Evolutionary conservation across 2,329 filamentous ascomycete genomes (phyloP), one percentile per base, ranked within the genome.

Genomic region (Microascus cirrosus): DNA sequence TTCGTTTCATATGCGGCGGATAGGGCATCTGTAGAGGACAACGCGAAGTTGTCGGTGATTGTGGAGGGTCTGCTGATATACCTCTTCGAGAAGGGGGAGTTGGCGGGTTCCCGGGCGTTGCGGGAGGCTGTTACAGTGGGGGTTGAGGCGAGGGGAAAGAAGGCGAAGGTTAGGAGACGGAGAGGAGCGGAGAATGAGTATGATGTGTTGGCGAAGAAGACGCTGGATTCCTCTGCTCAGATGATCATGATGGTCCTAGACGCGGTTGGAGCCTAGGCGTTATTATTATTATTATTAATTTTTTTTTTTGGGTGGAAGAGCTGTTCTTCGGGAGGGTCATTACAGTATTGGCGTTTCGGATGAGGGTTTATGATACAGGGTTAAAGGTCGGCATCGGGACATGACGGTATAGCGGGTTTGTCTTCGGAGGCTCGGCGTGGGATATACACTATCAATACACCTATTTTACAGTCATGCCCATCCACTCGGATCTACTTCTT

Each of bases 11-110:
- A 79, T 62, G 75, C 85, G 0, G 86, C 89, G 1, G 84, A 81
- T 59, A 82, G 78, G 0, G 73, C 79, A 15, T 77, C 75, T 7
- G 69, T 79, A 0, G 78, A 82, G 22, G 87, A 90, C 61, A 92
- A 94, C 63, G 84, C 85, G 32, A 88, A 87, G 67, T 76, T 92
- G 42, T 85, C 85, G 1, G 70, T 92, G 11, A 69, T 88, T 34
- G 72, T 90, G 0, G 89, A 93, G 70, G 77, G 76, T 13, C 22
- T 55, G 36, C 28, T 55, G 39, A 36, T 55, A 22, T 51, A 51
- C 22, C 22, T 55, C 18, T 52, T 54, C 11, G 51, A 54, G 24
- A 20, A 34, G 18, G 56, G 51, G 12, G 18, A 45, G 39, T 34
- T 59, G n/a, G 28, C 25, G 35, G 42, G 7, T 7, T 24, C 39